Conservation (phyloP, 495 filamentous ascomycete species). For the Penicillium herquei region DNA sequence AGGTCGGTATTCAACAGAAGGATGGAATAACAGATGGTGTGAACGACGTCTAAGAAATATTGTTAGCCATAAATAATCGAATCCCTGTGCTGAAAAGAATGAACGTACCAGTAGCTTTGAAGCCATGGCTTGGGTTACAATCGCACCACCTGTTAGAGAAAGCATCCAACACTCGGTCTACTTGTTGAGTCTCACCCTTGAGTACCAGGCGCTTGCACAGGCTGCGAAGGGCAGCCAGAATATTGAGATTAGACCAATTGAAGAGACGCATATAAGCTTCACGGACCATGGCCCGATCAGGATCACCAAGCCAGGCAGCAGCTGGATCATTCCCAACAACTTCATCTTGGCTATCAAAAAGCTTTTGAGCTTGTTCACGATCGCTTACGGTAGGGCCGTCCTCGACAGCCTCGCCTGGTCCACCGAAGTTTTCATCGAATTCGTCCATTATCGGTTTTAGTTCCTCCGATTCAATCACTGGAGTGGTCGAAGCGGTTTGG, state of each 20-base stretch:
- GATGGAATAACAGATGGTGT: conserved; percentile 95
- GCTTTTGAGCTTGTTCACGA: conserved; percentile 69
- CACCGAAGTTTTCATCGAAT: conserved; percentile 19
- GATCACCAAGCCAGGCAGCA: conserved; percentile 84
- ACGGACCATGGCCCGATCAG: conserved; percentile 62
- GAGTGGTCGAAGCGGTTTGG: conserved; percentile 49
- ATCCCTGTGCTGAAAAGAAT: not conserved
- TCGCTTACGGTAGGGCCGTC: conserved; percentile 55
- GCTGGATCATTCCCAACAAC: conserved; percentile 73
- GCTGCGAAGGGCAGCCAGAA: conserved; percentile 72
- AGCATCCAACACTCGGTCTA: conserved; percentile 87
- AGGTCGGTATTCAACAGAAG: conserved; percentile 95
- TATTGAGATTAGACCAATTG: conserved; percentile 79
- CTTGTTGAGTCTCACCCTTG: conserved; percentile 92
- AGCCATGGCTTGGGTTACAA: conserved; percentile 92
- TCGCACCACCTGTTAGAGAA: conserved; percentile 89
- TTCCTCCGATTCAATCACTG: conserved; percentile 33
- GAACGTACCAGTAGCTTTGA: conserved; percentile 76
- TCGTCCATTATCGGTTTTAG: conserved; percentile 16
- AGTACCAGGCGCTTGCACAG: conserved; percentile 82
- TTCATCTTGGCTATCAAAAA: conserved; percentile 84
- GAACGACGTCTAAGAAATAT: conserved; percentile 72
- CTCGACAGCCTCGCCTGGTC: conserved; percentile 22
- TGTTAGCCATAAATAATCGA: conserved; percentile 3
- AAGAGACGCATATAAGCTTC: conserved; percentile 91